Evolutionary conservation across 257 asterid genomes (phyloP).

Genomic region (Agastache rugosa): DNA sequence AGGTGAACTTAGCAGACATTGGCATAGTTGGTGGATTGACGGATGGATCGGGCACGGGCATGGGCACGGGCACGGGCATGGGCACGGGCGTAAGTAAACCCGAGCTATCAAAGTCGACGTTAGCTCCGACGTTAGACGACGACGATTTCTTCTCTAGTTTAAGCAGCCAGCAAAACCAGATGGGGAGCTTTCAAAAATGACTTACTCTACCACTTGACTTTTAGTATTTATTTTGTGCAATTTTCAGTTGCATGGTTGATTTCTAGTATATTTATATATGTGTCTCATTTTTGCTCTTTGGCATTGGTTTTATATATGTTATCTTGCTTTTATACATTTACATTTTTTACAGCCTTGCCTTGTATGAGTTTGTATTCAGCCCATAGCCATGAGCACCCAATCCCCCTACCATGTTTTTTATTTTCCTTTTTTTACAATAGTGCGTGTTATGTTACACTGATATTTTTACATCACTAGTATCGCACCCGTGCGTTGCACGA

Average conservation of each 20-base stretch:
- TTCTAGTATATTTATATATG: neutral
- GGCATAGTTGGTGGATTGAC: conserved; percentile 81
- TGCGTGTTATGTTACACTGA: too few species aligned
- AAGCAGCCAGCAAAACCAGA: conserved; percentile 55
- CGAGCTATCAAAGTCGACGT: conserved; percentile 46
- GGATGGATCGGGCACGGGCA: conserved; percentile 65
- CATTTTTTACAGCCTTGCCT: too few species aligned
- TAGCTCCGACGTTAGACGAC: conserved; percentile 37
- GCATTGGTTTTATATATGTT: neutral
- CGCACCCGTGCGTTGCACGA: too few species aligned
- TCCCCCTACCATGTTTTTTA: too few species aligned
- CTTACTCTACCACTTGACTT: neutral
- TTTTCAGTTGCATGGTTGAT: conserved; percentile 29
- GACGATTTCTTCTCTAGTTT: conserved; percentile 79
- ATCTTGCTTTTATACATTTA: neutral
- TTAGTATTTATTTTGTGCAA: neutral
- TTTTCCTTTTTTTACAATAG: too few species aligned
- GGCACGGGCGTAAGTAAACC: conserved; percentile 59
- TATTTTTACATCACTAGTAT: too few species aligned
- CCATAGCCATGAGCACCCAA: too few species aligned
- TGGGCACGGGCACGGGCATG: conserved; percentile 63
- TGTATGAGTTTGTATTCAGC: too few species aligned
- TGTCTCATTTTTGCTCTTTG: neutral
- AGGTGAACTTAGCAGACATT: conserved; percentile 77
- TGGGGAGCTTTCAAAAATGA: conserved; percentile 67